Conservation (phyloP, 148 eudicot genomes). For the Drosera capensis region DNA sequence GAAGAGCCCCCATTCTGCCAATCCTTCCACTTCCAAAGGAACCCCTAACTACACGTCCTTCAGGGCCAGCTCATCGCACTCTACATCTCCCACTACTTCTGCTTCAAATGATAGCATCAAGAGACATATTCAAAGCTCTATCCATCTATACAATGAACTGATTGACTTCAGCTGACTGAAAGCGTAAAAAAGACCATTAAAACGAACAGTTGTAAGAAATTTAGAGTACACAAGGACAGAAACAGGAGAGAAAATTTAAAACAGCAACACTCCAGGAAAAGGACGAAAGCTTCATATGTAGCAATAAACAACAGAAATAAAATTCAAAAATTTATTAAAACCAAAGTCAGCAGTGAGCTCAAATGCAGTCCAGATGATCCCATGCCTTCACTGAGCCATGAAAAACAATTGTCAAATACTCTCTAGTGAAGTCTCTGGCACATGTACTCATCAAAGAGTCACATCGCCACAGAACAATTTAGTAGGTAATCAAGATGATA, state of each 20-base stretch:
- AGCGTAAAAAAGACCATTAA: not conserved
- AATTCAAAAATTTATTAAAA: no score
- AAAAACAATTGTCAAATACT: no score
- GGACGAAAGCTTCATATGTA: no score
- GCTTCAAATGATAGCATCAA: constrained; percentile 76
- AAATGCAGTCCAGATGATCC: no score
- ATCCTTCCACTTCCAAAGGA: constrained; percentile 46
- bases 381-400: no score
- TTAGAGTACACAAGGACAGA: not conserved
- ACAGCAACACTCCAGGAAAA: no score
- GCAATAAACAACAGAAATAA: no score
- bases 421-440: no score
- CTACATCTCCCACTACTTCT: constrained; percentile 41
- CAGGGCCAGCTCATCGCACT: constrained; percentile 41
- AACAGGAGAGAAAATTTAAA: not conserved
- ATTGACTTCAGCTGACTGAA: not conserved
- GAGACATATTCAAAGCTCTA: constrained; percentile 52
- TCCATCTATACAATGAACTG: constrained; percentile 10
- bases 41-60: constrained; percentile 53
- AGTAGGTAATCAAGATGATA: no score
- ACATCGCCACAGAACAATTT: no score
- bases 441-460: no score
- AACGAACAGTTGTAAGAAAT: not conserved
- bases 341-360: no score
- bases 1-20: constrained; percentile 27